These are phyloP conservation scores for Primulina tabacum DNA, from an alignment of 257 asterid genomes.

Conservation along the genomic window DNA sequence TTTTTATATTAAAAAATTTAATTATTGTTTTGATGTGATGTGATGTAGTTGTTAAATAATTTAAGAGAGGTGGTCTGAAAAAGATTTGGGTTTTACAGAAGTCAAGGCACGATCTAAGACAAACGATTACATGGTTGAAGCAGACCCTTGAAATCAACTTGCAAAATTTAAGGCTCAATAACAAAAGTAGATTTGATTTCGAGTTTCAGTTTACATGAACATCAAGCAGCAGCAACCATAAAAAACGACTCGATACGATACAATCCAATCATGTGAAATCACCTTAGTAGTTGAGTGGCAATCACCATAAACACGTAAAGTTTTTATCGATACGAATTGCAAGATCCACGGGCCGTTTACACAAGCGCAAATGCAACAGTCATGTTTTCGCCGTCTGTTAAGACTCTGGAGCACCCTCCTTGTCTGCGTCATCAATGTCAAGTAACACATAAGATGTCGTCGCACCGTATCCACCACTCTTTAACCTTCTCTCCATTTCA, in stretches of 20 bases:
- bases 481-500: constrained; percentile 51
- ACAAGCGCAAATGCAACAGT: constrained; percentile 52
- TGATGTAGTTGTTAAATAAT: too few relatives aligned
- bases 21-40: background rate
- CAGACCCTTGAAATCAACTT: background rate
- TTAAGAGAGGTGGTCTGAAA: background rate
- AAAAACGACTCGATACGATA: background rate
- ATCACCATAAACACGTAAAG: background rate
- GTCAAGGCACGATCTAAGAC: background rate
- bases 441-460: constrained; percentile 27
- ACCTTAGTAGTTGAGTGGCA: background rate
- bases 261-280: background rate
- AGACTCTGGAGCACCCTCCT: constrained; percentile 48
- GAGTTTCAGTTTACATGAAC: background rate
- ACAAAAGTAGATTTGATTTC: background rate
- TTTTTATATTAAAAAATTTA: too few relatives aligned
- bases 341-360: background rate
- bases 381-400: constrained; percentile 51
- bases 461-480: constrained; percentile 42
- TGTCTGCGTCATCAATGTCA: constrained; percentile 55
- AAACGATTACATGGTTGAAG: background rate
- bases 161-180: background rate
- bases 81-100: background rate
- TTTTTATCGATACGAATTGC: background rate
- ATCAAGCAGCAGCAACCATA: background rate